Conservation (phyloP, 116 monocot genomes). For the Dioscorea cayenensis region DNA sequence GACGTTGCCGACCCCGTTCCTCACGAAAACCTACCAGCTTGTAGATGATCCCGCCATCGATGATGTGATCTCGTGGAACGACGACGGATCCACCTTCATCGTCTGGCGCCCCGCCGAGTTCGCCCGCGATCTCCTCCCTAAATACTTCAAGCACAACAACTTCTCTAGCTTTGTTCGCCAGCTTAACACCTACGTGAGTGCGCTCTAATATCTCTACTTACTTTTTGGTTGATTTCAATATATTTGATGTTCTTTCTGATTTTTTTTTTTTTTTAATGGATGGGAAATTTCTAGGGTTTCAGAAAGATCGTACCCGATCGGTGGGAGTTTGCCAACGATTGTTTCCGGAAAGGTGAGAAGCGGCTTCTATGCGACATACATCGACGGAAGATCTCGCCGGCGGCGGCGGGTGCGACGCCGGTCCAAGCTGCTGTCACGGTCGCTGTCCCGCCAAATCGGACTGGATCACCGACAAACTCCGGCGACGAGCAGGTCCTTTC, state of each 20-base stretch:
- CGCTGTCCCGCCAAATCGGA: not conserved
- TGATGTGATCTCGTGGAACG: slow-evolving; percentile 37
- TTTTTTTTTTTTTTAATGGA: not conserved
- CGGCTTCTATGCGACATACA: slow-evolving; percentile 35
- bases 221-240: not conserved
- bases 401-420: slow-evolving; percentile 3
- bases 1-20: slow-evolving; percentile 31
- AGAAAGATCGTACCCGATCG: slow-evolving; percentile 41
- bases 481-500: slow-evolving; percentile 23
- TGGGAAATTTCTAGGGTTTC: slow-evolving; percentile 27
- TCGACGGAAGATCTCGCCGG: slow-evolving; percentile 12
- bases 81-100: slow-evolving; percentile 30
- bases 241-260: not conserved
- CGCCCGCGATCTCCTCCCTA: slow-evolving; percentile 29
- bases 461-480: slow-evolving; percentile 27
- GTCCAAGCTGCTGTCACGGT: not conserved
- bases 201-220: not conserved
- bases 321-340: slow-evolving; percentile 54
- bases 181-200: slow-evolving; percentile 79
- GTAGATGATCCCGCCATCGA: slow-evolving; percentile 32
- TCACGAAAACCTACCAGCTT: slow-evolving; percentile 36
- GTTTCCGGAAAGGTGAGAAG: slow-evolving; percentile 40
- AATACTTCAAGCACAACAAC: slow-evolving; percentile 91
- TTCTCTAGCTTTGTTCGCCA: slow-evolving; percentile 93
- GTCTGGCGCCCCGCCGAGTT: slow-evolving; percentile 47